A percentile compares a stretch with the other conserved stretches of the same genome.
Conservation (phyloP, 2,329 filamentous ascomycete genomes). For the Trichoderma sp. region DNA sequence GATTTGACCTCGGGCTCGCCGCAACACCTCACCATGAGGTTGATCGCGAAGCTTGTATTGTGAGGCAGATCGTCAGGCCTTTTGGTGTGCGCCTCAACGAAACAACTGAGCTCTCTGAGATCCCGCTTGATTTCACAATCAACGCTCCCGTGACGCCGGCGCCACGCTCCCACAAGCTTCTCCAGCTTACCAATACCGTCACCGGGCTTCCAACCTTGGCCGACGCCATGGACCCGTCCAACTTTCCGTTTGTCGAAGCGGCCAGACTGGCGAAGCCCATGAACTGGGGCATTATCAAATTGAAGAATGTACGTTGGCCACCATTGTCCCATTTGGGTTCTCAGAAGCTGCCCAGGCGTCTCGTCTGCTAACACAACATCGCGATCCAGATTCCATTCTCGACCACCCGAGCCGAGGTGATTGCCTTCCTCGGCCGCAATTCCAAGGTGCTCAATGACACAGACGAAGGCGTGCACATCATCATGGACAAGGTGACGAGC, state of each 20-base stretch:
- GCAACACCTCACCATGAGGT: neutral
- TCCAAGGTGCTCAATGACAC: slow-evolving; percentile 57
- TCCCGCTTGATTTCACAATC: slow-evolving; percentile 3
- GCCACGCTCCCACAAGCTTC: slow-evolving; percentile 45
- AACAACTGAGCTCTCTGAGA: neutral
- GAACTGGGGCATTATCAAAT: slow-evolving; percentile 50
- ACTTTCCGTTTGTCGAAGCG: slow-evolving; percentile 53
- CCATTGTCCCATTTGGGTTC: neutral
- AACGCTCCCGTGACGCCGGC: neutral
- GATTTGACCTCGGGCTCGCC: slow-evolving; percentile 38
- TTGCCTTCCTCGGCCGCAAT: slow-evolving; percentile 62
- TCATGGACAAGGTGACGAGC: slow-evolving; percentile 64
- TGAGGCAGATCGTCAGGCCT: slow-evolving; percentile 16
- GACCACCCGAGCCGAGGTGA: slow-evolving; percentile 56
- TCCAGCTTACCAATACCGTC: slow-evolving; percentile 40
- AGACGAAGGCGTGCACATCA: slow-evolving; percentile 62
- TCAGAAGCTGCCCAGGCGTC: neutral
- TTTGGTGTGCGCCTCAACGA: slow-evolving; percentile 9
- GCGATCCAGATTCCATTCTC: slow-evolving; percentile 56
- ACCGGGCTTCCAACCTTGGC: slow-evolving; percentile 42
- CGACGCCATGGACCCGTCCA: slow-evolving; percentile 42
- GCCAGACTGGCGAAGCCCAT: slow-evolving; percentile 37
- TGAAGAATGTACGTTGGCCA: slow-evolving; percentile 52
- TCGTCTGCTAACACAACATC: neutral
- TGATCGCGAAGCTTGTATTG: slow-evolving; percentile 5